Evolutionary conservation across 257 asterid genomes (phyloP), one percentile per base, ranked within the genome.

Genomic region (Cruciata laevipes): DNA sequence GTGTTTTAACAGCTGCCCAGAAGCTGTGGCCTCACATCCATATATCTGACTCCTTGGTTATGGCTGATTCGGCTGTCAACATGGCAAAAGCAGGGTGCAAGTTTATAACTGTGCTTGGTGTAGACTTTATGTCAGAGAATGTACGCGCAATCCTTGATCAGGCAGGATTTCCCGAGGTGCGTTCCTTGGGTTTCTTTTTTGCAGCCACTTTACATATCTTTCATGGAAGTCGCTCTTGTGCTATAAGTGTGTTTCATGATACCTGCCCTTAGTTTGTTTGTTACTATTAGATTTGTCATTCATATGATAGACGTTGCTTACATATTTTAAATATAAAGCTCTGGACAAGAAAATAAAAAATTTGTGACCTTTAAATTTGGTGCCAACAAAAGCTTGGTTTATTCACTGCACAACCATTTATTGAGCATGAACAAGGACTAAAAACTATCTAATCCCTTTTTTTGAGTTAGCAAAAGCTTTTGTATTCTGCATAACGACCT

Each of bases 61-160:
- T 94, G 97, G 99, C 97, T 52, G 99, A 94, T 86, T 85, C 96
- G 20, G 99, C 99, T 61, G 99, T 94, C 59, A 83, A 79, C 64
- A 94, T 94, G 99, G 99, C 97, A 44, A 74, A 83, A 83, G 89
- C 81, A 61, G 99, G 97, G 55, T 94, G 99, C 77, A 71, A 90
- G 72, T 90, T 76, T 77, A 82, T 94, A 71, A 74, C 96, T 61
- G 99, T 94, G 42, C 89, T 94, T 5, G 97, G 99, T 72, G 99
- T 94, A 65, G 97, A 90, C 81, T 90, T 94, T 74, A 90, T 94
- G 99, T 87, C 97, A 2, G 99, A 94, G 84, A 94, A 94, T 61
- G 97, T 94, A 0, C 97, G 97, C 17, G 96, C 96, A 59, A 90
- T 94, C 77, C 96, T 94, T 57, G 99, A 90, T 73, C 93, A 90